These are phyloP conservation scores for Coriaria nepalensis DNA, from an alignment of 306 rosid genomes.

Conservation along the genomic window DNA sequence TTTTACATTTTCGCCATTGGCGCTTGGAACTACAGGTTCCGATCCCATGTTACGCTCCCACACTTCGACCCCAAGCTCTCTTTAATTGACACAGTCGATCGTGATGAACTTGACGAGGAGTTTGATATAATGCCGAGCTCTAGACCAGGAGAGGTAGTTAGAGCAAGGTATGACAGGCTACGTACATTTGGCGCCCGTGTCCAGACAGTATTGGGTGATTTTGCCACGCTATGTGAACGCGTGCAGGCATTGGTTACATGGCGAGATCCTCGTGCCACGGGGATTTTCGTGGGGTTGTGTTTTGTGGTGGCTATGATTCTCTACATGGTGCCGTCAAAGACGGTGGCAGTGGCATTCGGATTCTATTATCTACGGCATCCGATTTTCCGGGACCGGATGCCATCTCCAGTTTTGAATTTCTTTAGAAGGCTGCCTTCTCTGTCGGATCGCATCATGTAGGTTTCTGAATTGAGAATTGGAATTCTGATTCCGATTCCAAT, in stretches of 20 bases:
- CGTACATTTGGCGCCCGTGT: slow-evolving; percentile 62
- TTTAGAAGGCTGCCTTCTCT: slow-evolving; percentile 67
- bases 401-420: slow-evolving; percentile 57
- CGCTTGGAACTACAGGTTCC: slow-evolving; percentile 64
- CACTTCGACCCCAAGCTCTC: slow-evolving; percentile 62
- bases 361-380: slow-evolving; percentile 82
- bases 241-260: slow-evolving; percentile 83
- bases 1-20: slow-evolving; percentile 57
- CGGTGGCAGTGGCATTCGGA: slow-evolving; percentile 63
- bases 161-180: slow-evolving; percentile 54
- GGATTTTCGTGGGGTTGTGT: slow-evolving; percentile 56
- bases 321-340: slow-evolving; percentile 64
- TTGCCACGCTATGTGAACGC: slow-evolving; percentile 72
- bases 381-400: slow-evolving; percentile 51
- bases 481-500: too few species aligned
- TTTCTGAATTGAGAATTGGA: too few species aligned
- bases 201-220: slow-evolving; percentile 57
- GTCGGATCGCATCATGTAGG: slow-evolving; percentile 61
- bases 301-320: slow-evolving; percentile 44
- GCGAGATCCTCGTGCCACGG: slow-evolving; percentile 79
- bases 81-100: slow-evolving; percentile 34
- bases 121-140: slow-evolving; percentile 47
- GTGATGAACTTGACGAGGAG: slow-evolving; percentile 75
- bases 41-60: slow-evolving; percentile 30
- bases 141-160: slow-evolving; percentile 24